Base-by-base conservation (phyloP, 1,284 basidiomycete genomes). In the Wolfiporia cocos region DNA sequence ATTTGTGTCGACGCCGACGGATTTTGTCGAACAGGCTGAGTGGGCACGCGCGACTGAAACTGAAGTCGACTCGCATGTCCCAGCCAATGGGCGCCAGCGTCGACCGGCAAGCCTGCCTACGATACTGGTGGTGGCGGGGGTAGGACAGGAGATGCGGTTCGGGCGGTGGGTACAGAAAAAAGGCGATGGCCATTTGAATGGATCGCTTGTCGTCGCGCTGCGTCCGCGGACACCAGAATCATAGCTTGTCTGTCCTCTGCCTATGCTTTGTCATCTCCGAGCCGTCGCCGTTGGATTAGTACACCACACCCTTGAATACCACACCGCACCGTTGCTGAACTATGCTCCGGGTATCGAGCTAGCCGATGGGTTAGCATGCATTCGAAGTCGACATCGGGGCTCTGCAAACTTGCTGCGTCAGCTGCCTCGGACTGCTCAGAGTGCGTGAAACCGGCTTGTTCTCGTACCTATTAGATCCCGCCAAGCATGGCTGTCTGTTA, bases 131-230 rank as follows among this genome's bases (percentile, higher is more conserved):
- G 76, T 91, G 5, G 91, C 82, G 3, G 91, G 84, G 3, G 57
- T 94, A 1, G 90, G 87, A 1, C 86, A 92, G 57, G 95, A 99
- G 62, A 90, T 86, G 53, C 76, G 89, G 42, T 64, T 94, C 21
- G 95, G 94, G 6, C 70, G 96, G 46, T 99, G 95, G 95, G 64
- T 92, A 53, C 76, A 70, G 38, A 56, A 87, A 46, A 87, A 87
- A 60, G 77, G 76, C 55, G 70, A 71, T 22, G 79, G 83, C 0
- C 80, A 76, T 1, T 71, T 72, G 53, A 96, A 95, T 58, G 81
- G 82, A 5, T 73, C 87, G 0, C 56, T 92, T 21, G 76, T 92
- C 14, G 71, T 83, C 40, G 67, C 68, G 18, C 55, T 78, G 39
- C 60, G 63, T 49, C 64, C 67, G 43, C 66, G 69, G 65, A 69